Evolutionary conservation across 495 filamentous ascomycete species (phyloP).

Genomic region (Trypethelium eluteriae): DNA sequence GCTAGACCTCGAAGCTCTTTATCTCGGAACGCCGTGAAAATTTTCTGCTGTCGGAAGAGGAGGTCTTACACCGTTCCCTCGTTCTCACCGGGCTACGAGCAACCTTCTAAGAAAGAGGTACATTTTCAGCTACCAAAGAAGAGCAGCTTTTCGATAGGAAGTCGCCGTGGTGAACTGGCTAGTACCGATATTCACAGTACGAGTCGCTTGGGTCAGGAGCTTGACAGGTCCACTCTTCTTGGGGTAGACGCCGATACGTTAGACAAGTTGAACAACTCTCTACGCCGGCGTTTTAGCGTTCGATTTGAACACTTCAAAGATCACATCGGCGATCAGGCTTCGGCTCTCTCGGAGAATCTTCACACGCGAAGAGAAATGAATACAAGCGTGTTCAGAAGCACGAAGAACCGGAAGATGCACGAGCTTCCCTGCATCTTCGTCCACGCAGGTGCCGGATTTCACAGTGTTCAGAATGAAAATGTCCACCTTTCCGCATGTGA

Average conservation of each 20-base stretch:
- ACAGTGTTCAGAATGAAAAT: constrained; percentile 73
- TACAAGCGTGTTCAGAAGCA: constrained; percentile 30
- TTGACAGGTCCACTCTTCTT: neutral
- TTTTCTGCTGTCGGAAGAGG: constrained; percentile 1
- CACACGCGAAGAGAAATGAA: neutral
- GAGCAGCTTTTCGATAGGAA: neutral
- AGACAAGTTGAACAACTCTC: constrained; percentile 1
- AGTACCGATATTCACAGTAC: neutral
- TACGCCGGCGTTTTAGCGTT: neutral
- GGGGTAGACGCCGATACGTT: neutral
- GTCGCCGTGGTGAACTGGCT: neutral
- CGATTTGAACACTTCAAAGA: neutral
- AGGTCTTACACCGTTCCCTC: neutral
- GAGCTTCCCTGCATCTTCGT: constrained; percentile 72
- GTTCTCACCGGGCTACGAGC: neutral
- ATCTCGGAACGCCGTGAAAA: neutral
- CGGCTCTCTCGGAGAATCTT: neutral
- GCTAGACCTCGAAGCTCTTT: neutral
- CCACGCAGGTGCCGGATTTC: constrained; percentile 93
- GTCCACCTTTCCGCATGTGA: constrained; percentile 78
- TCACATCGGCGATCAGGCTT: neutral
- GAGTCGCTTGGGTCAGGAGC: neutral
- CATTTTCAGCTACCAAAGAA: constrained; percentile 3
- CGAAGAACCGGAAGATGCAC: constrained; percentile 28
- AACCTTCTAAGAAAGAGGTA: neutral